Evolutionary conservation across 225 moss, liverwort and hornwort species (phyloP).

Genomic region (Climacium dendroides): DNA sequence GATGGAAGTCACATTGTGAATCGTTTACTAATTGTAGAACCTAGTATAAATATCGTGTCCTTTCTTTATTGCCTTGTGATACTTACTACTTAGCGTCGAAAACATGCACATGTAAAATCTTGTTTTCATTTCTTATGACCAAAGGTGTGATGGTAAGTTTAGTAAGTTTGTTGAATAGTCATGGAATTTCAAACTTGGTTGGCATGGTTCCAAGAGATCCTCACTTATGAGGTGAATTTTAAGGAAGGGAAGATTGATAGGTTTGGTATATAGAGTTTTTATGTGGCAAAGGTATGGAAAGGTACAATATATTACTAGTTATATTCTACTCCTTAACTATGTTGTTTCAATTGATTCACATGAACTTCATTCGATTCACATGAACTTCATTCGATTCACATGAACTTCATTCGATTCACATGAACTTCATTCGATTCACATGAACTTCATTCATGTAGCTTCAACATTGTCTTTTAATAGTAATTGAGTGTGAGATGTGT

Average conservation of each 20-base stretch:
- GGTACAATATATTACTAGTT: neutral
- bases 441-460: too few species aligned
- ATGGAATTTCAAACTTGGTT: fast-evolving
- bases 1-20: fast-evolving
- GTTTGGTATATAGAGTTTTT: neutral
- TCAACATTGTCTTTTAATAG: too few species aligned
- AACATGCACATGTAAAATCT: neutral
- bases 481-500: too few species aligned
- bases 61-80: neutral
- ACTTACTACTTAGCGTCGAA: too few species aligned
- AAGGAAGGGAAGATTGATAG: neutral
- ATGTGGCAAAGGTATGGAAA: neutral
- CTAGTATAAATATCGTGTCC: neutral
- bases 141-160: neutral
- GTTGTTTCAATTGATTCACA: neutral
- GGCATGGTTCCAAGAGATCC: neutral
- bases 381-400: too few species aligned
- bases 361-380: too few species aligned
- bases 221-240: neutral
- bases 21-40: fast-evolving
- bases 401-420: too few species aligned
- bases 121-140: neutral
- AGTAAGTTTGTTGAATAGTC: neutral
- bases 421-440: too few species aligned
- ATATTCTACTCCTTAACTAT: neutral